Base-by-base conservation (phyloP, 345 rosid species). In the Luvunga scandens region DNA sequence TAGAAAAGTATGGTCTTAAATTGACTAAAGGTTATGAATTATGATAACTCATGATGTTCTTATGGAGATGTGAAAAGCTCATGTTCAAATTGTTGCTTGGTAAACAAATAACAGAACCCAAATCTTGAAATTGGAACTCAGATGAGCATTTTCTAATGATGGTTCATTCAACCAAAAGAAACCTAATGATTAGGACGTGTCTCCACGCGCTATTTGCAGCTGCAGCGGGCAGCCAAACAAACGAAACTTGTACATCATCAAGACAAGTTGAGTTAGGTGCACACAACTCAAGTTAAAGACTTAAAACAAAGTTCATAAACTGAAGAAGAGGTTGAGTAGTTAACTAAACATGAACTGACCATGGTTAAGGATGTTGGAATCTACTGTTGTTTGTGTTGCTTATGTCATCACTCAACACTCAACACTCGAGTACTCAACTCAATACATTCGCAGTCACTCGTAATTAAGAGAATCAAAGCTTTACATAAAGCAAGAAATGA, bases 381-480 rank as follows among this genome's bases (percentile, higher is more conserved):
- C 48, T 24, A 76, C 82, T 82, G 80, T 83, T 60, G 10, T 66
- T 0, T 38, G 56, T 53, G 57, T 45, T 39, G 71, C 27, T 78
- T 27, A 0, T 45, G 67, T 63, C 68, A 71, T 71, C 81, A 73
- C 80, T 56, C 30, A 24, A n/a, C 75, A 39, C 75, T 28, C 77
- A 70, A 14, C 55, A 8, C 78, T 50, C 28, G 10, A 61, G 50
- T 45, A 45, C 50, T 13, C 50, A 13, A 12, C 50, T 45, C 18
- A 13, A 0, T 10, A 13, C 39, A 31, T 19, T 38, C 18, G 18
- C 16, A 69, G 39, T 27, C n/a, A 8, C 9, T 6, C 18, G 7
- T 53, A 2, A 2, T 59, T 0, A 22, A 78, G 33, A 77, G 87
- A 79, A 86, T 82, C 89, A 79, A 82, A 50, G 79, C 88, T 77